A percentile compares a stretch with the other conserved stretches of the same genome.
phyloP scores from a whole-genome alignment of 2,329 filamentous ascomycete species.

The Septoria linicola region DNA sequence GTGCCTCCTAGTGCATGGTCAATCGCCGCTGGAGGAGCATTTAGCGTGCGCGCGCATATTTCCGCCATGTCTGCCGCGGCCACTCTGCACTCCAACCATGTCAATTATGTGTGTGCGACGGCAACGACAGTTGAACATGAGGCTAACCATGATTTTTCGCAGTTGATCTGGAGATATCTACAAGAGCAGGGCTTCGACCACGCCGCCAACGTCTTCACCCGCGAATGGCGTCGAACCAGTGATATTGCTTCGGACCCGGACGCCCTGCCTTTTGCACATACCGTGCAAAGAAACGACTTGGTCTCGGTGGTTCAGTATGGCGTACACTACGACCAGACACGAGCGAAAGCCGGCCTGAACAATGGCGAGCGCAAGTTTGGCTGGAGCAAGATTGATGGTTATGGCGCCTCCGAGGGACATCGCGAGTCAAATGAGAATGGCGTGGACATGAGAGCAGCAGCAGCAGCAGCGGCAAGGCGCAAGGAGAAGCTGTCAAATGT shows the following conservation, averaged over 20 bases:
- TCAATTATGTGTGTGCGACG: constrained; percentile 56
- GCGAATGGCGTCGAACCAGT: constrained; percentile 56
- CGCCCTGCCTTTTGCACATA: constrained; percentile 59
- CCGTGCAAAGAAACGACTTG: constrained; percentile 59
- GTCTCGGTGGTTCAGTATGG: constrained; percentile 64
- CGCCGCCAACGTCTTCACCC: constrained; percentile 56
- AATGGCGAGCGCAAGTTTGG: constrained; percentile 29
- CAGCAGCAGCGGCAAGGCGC: constrained; percentile 16
- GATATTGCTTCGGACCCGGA: constrained; percentile 52
- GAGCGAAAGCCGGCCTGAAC: constrained; percentile 23
- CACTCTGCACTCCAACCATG: constrained; percentile 57
- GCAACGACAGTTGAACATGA: neutral
- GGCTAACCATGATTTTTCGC: neutral
- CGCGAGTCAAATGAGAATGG: constrained; percentile 22
- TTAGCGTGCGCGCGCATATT: constrained; percentile 4
- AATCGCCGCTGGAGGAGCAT: neutral
- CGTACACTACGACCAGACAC: constrained; percentile 49
- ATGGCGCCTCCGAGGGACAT: constrained; percentile 26
- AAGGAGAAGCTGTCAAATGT: constrained; percentile 22
- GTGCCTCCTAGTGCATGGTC: neutral
- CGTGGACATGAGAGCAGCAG: constrained; percentile 13
- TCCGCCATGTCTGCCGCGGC: constrained; percentile 26
- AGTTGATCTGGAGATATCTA: constrained; percentile 62
- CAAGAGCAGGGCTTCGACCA: constrained; percentile 40
- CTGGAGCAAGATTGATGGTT: constrained; percentile 30